These are phyloP conservation scores for Glonium stellatum DNA, from an alignment of 495 filamentous ascomycete genomes.

Conservation along the genomic window DNA sequence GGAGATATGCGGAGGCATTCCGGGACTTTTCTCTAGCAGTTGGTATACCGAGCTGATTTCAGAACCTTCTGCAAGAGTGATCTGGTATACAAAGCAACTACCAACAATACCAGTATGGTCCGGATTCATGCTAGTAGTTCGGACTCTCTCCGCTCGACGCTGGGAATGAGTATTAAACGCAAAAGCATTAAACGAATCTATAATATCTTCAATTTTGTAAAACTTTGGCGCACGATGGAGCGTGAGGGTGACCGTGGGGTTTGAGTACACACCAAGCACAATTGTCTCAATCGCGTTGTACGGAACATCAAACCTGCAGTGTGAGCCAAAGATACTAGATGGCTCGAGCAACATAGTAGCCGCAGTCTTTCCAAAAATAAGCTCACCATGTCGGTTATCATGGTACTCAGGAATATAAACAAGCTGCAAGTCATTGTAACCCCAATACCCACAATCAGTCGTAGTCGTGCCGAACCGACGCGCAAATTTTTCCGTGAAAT, in stretches of 20 bases:
- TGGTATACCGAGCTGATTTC: no score
- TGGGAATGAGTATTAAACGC: no score
- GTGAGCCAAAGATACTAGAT: background rate
- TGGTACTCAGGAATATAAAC: slow-evolving; percentile 16
- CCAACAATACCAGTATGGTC: no score
- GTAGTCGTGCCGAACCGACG: background rate
- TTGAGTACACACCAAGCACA: slow-evolving; percentile 9
- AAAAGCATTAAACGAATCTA: background rate
- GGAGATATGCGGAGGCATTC: no score
- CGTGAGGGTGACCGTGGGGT: slow-evolving; percentile 22
- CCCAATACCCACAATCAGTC: slow-evolving; percentile 21
- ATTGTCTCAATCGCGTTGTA: slow-evolving; percentile 25
- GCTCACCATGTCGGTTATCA: slow-evolving; percentile 4
- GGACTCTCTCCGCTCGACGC: no score
- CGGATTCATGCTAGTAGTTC: background rate
- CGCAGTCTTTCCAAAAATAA: slow-evolving; percentile 20
- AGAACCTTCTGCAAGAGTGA: no score
- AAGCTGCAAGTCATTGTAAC: slow-evolving; percentile 13
- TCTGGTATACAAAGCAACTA: no score
- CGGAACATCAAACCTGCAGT: slow-evolving; percentile 15
- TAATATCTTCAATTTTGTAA: slow-evolving; percentile 6
- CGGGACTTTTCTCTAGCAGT: no score
- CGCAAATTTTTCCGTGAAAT: background rate
- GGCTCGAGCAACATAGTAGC: slow-evolving; percentile 16
- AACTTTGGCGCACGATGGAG: slow-evolving; percentile 18